Conservation (phyloP, 208 protist genomes). For the Trypanosoma boissoni region DNA sequence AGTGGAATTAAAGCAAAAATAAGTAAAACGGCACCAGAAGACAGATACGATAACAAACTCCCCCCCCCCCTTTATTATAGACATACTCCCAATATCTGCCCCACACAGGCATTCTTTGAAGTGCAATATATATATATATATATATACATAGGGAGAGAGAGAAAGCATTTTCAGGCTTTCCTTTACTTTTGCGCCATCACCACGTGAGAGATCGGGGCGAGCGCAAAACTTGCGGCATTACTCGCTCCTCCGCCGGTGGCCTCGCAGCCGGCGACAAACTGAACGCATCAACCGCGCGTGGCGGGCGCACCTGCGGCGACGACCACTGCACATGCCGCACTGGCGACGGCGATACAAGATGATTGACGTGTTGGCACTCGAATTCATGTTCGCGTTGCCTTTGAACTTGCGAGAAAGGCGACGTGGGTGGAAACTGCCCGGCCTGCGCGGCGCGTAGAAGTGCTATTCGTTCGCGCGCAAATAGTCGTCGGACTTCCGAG, state of each 20-base stretch:
- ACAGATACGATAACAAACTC: too few species aligned
- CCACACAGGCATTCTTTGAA: too few species aligned
- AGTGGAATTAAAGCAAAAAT: too few species aligned
- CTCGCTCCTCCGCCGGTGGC: neutral
- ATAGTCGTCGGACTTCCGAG: constrained; percentile 8
- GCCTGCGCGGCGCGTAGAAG: neutral
- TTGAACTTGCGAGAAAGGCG: too few species aligned
- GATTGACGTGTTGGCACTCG: too few species aligned
- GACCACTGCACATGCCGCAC: neutral
- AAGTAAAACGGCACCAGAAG: too few species aligned
- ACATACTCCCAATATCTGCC: too few species aligned
- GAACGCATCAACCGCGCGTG: neutral
- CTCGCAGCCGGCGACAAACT: neutral
- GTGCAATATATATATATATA: neutral
- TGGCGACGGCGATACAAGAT: neutral
- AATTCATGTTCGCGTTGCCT: too few species aligned
- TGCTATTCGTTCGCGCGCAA: constrained; percentile 3
- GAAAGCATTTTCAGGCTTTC: neutral
- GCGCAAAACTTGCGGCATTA: neutral
- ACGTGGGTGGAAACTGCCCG: constrained; percentile 10
- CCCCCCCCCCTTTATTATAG: too few species aligned
- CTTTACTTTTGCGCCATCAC: neutral
- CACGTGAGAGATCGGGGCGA: neutral
- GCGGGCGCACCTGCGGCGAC: neutral
- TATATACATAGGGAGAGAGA: neutral